These are phyloP conservation scores for Chamaecrista fasciculata DNA, from an alignment of 306 rosid species.

Conservation along the genomic window DNA sequence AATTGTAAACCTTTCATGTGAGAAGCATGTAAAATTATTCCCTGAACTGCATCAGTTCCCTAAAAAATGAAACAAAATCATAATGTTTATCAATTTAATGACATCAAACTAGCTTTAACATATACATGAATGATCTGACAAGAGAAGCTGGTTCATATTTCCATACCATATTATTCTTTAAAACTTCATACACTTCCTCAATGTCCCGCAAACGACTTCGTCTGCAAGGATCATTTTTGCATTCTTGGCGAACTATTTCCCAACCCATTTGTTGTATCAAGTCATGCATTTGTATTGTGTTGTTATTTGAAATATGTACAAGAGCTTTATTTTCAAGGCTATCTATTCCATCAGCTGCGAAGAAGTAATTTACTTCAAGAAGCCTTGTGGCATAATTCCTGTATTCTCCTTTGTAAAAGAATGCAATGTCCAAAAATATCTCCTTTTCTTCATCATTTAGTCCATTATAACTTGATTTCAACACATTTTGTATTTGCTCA, in stretches of 20 bases:
- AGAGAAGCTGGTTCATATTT: too few relatives aligned
- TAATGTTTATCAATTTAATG: background rate
- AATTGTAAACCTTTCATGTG: background rate
- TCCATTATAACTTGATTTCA: constrained; percentile 14
- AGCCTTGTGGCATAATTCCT: background rate
- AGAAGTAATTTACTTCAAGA: background rate
- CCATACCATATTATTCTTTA: constrained; percentile 17
- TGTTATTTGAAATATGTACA: constrained; percentile 15
- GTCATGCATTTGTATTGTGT: background rate
- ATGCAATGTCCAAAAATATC: constrained; percentile 27
- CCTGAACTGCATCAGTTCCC: constrained; percentile 10
- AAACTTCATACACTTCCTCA: background rate
- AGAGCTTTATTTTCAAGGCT: constrained; percentile 22
- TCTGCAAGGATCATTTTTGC: background rate
- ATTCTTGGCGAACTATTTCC: constrained; percentile 24
- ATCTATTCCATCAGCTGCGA: background rate
- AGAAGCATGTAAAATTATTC: background rate
- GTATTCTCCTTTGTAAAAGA: background rate
- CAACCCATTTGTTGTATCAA: constrained; percentile 30
- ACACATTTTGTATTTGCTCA: background rate
- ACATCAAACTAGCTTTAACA: background rate
- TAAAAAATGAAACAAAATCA: background rate
- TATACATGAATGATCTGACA: too few relatives aligned
- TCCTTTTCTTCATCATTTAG: background rate
- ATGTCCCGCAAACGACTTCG: constrained; percentile 5